Evolutionary conservation across 202 grass and related monocot genomes (phyloP), one percentile per base, ranked within the genome.

Genomic region (Bolboschoenoplectus hybrid): DNA sequence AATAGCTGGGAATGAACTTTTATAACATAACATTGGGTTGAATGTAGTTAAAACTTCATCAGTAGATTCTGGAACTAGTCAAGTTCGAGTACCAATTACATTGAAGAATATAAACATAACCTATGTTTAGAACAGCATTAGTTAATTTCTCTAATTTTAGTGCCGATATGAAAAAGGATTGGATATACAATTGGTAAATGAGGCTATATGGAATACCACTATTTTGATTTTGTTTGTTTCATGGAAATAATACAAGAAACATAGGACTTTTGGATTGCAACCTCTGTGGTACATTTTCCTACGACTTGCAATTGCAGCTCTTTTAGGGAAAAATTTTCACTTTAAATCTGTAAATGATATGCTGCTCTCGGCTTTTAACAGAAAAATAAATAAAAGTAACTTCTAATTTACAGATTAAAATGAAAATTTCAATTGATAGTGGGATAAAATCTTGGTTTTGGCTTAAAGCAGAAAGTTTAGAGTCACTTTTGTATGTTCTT

Each of bases 21-120:
- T 77, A 55, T 57, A n/a, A 57, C 34, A 13, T 40, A 39, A 13
- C 41, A 17, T 60, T 6, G 38, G 53, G 14, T n/a, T 53, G 34
- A 40, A 60, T 80, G 75, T 80, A 80, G 38, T 39, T 79, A 20
- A 79, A 80, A 9, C 14, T 57, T 80, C 7, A 34, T 36, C 5
- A 38, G 4, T 55, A 55, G 73, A 76, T 76, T 76, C 7, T 38
- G 17, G 41, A 72, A 47, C 68, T 45, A 14, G 17, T 74, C 5
- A 71, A 35, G n/a, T 46, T 68, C 4, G 9, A 49, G n/a, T 74
- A 19, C 70, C 44, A 16, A 68, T n/a, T 73, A 47, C 44, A 46
- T 46, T 51, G 0, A 74, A 46, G 40, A 72, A 45, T 47, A 45
- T 47, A 20, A 8, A 71, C 65, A 41, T 16, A 45, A 46, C 2